Conservation (phyloP, 129 eudicot genomes). For the Saussurea involucrata region DNA sequence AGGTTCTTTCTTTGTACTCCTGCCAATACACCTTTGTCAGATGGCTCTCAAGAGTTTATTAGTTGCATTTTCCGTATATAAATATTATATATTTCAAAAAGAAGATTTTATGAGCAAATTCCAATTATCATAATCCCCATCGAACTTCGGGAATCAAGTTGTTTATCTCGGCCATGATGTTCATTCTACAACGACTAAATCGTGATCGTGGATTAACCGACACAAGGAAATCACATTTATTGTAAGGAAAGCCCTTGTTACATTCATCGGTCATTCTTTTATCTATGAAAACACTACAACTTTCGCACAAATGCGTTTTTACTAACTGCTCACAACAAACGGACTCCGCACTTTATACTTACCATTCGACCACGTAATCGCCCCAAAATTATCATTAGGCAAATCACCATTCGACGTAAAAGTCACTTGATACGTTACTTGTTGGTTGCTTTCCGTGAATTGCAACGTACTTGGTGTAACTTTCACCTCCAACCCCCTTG, state of each 20-base stretch:
- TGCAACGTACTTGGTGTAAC: slow-evolving; percentile 48
- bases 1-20: no score
- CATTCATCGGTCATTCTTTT: neutral
- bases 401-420: slow-evolving; percentile 27
- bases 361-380: slow-evolving; percentile 71
- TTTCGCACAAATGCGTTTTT: neutral
- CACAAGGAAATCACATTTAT: neutral
- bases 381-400: slow-evolving; percentile 47
- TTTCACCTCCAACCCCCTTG: slow-evolving; percentile 47
- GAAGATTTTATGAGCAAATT: no score
- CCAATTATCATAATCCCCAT: no score
- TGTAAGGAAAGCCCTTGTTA: neutral
- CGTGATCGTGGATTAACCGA: neutral
- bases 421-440: slow-evolving; percentile 41
- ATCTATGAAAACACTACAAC: neutral
- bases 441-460: slow-evolving; percentile 33
- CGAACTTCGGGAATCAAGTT: no score
- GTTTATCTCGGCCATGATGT: neutral
- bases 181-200: neutral
- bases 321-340: slow-evolving; percentile 46
- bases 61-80: no score
- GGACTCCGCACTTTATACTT: slow-evolving; percentile 66
- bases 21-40: no score
- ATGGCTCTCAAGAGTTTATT: no score
- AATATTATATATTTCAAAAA: no score